Base-by-base conservation (phyloP, 495 filamentous ascomycete genomes). In the Physcia stellaris region DNA sequence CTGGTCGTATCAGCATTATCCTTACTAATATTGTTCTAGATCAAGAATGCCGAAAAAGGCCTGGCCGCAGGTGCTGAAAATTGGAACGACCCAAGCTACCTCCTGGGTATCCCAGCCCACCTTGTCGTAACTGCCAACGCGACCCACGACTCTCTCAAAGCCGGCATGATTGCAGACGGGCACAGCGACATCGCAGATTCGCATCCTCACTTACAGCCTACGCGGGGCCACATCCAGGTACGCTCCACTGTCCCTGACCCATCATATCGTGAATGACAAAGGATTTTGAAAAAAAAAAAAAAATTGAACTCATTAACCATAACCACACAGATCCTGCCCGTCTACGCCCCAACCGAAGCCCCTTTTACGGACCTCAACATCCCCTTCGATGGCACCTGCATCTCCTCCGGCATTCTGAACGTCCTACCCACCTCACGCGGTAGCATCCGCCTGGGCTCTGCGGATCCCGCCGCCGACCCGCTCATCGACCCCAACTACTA, bases 401-500 rank as follows among this genome's bases (percentile, higher is more conserved):
- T 70, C 28, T 50, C 49, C 13, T 55, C 48, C 0, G 41, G 45
- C 5, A 45, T 59, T 1, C 40, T 64, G 37, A 46, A 38, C 12
- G 35, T 61, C 37, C 43, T 57, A 6, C 57, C 59, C 6, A 64
- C 64, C 7, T 62, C 61, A 0, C 50, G 61, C 6, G 67, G 67
- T 13, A 50, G 49, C 0, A 57, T 69, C 6, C 63, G 56, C 1
- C 45, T 70, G 4, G 24, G 49, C 0, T 63, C 58, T 1, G 46
- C 32, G 0, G 48, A 65, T 28, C 46, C 57, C 0, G 36, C 22
- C 9, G 51, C 47, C 1, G 6, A 46, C 0, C 65, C 67, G 0
- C 11, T 58, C 6, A 53, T 68, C 16, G 58, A 68, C 41, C 61
- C 64, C 1, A 62, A 67, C 32, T 66, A 61, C 34, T 57, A 56